Base-by-base conservation (phyloP, 345 rosid genomes). In the Conringia planisiliqua region DNA sequence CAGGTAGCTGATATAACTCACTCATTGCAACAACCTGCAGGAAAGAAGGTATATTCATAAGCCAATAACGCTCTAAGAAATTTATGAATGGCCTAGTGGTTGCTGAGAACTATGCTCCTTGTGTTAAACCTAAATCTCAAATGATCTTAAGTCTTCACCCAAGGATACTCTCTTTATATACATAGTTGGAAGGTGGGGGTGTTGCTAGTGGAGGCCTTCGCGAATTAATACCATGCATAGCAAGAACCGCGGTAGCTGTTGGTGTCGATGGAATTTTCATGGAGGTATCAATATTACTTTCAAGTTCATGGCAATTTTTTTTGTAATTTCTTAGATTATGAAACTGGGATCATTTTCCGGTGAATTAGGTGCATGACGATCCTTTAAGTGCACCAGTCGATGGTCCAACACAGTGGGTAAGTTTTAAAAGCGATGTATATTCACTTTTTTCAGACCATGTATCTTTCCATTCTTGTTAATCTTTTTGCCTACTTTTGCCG, bases 121-220 rank as follows among this genome's bases (percentile, higher is more conserved):
- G 7, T 12, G 10, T 11, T 13, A 12, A 66, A 47, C 32, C 17
- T 7, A 32, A 47, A 47, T 47, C 12, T 46, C 5, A 65, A 27
- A 10, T 43, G 54, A 13, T 10, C 55, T 90, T 71, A 90, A 29
- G 24, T 27, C 54, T 92, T 74, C 90, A 17, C 29, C 3, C 54
- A 64, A 39, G 22, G 13, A 47, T 32, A 29, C 7, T 27, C 4
- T 47, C 7, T 65, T 65, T 30, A 32, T 47, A 12, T 30, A 32
- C 32, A 12, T 32, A 66, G 58, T 66, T 93, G 90, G 96, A 89
- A 70, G 94, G 96, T 71, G 96, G 97, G 72, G 97, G 96, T 82
- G 90, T 93, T 79, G 98, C 98, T 22, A 93, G 98, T 77, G 97
- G 98, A 60, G 98, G 98, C 52, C 94, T 91, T 77, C 93, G 98